Conservation (phyloP, 805 yeast genomes). For the Blastobotrys americana region DNA sequence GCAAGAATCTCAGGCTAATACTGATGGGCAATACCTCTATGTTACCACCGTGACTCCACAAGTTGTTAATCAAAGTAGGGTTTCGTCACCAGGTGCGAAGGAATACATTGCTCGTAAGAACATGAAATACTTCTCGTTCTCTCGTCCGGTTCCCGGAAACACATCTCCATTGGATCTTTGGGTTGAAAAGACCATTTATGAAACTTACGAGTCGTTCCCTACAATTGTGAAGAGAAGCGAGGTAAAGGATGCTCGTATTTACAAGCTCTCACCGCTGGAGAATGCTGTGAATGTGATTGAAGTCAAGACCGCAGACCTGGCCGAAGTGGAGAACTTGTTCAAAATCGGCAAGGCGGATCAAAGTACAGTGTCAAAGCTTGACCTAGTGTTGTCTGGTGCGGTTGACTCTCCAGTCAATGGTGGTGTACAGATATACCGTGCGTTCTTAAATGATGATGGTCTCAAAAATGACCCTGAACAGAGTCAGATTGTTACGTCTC, state of each 20-base stretch:
- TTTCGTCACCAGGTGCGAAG: slow-evolving; percentile 45
- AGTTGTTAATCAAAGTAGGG: slow-evolving; percentile 26
- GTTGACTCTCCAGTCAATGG: slow-evolving; percentile 92
- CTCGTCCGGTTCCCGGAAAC: slow-evolving; percentile 67
- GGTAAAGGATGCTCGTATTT: slow-evolving; percentile 41
- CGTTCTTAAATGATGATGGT: slow-evolving; percentile 44
- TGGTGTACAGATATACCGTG: slow-evolving; percentile 77
- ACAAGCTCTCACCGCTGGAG: slow-evolving; percentile 71
- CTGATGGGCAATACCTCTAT: slow-evolving; percentile 66
- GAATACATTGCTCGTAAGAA: slow-evolving; percentile 71
- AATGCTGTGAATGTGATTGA: slow-evolving; percentile 67
- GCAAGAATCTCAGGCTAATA: slow-evolving; percentile 49
- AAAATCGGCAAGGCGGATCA: slow-evolving; percentile 34
- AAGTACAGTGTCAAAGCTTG: slow-evolving; percentile 19
- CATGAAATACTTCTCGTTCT: slow-evolving; percentile 59
- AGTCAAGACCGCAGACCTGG: slow-evolving; percentile 64
- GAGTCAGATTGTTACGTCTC: slow-evolving; percentile 31
- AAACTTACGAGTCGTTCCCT: slow-evolving; percentile 72
- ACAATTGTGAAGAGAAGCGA: slow-evolving; percentile 82
- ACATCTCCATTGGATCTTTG: slow-evolving; percentile 67
- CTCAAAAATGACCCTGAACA: slow-evolving; percentile 18
- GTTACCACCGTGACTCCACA: slow-evolving; percentile 68
- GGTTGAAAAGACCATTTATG: slow-evolving; percentile 83
- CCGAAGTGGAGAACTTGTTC: slow-evolving; percentile 49
- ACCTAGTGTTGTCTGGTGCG: slow-evolving; percentile 47